phyloP scores from a whole-genome alignment of 345 rosid species.

The Citrus sp. region DNA sequence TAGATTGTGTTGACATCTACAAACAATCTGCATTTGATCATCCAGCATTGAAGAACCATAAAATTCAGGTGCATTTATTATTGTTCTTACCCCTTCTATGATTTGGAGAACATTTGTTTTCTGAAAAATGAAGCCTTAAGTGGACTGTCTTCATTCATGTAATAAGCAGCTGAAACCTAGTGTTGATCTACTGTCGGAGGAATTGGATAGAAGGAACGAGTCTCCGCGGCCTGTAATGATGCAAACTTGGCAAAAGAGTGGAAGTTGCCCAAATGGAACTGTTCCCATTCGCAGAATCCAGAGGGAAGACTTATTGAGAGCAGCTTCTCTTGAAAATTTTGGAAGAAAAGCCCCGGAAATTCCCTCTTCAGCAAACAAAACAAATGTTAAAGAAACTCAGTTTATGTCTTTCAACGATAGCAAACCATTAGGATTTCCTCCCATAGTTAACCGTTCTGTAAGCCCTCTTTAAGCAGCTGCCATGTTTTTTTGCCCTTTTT shows the following conservation, averaged over 20 bases:
- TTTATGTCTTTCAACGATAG: neutral
- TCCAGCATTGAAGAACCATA: slow-evolving; percentile 38
- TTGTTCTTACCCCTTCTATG: neutral
- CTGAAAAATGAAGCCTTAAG: neutral
- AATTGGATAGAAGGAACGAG: neutral
- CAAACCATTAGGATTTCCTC: neutral
- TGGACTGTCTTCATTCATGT: neutral
- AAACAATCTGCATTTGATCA: slow-evolving; percentile 57
- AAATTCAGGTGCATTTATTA: slow-evolving; percentile 34
- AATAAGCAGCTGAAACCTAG: slow-evolving; percentile 44
- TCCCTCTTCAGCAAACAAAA: neutral
- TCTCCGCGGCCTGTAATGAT: slow-evolving; percentile 10
- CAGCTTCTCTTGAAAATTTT: slow-evolving; percentile 21
- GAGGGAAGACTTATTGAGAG: slow-evolving; percentile 37
- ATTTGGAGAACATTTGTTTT: neutral
- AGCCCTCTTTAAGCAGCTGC: neutral
- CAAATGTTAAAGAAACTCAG: neutral
- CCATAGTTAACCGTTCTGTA: slow-evolving; percentile 33
- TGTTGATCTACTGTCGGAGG: slow-evolving; percentile 3
- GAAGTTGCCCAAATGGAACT: slow-evolving; percentile 44
- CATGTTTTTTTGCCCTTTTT: neutral
- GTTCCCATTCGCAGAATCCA: slow-evolving; percentile 44
- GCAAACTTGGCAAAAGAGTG: slow-evolving; percentile 48
- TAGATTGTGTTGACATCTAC: slow-evolving; percentile 45
- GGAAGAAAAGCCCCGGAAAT: slow-evolving; percentile 27